Conservation (phyloP, 2,329 filamentous ascomycete genomes). For the Cladorrhinum sp. region DNA sequence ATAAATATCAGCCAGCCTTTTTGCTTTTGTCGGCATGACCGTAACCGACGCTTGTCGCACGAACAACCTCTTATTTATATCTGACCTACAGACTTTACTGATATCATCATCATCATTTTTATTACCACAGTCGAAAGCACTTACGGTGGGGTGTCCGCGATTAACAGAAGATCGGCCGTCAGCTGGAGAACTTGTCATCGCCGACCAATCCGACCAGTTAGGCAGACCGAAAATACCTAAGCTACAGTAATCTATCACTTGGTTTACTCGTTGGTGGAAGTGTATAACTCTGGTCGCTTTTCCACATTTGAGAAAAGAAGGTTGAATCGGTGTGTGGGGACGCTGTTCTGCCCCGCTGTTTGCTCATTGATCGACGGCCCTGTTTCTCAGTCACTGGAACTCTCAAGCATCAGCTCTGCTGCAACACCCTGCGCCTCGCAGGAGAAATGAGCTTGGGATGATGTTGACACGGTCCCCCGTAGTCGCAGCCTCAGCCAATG, state of each 20-base stretch:
- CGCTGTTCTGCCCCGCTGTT: neutral
- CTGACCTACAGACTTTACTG: neutral
- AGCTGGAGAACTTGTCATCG: neutral
- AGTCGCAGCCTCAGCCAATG: constrained; percentile 49
- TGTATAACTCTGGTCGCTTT: neutral
- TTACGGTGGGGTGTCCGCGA: no score
- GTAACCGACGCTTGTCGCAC: neutral
- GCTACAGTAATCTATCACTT: no score
- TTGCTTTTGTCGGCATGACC: neutral
- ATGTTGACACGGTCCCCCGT: constrained; percentile 60
- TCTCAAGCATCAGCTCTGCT: constrained; percentile 3
- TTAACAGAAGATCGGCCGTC: neutral
- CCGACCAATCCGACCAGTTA: neutral
- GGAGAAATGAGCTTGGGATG: constrained; percentile 49
- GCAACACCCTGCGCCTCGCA: constrained; percentile 21
- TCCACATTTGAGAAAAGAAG: neutral
- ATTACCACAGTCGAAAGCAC: neutral
- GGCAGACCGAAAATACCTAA: no score
- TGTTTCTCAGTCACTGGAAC: constrained; percentile 18
- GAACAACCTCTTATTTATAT: neutral
- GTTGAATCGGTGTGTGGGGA: neutral
- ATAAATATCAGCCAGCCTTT: constrained; percentile 8
- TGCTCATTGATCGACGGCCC: constrained; percentile 13
- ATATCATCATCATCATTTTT: neutral
- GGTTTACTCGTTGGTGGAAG: no score